These are phyloP conservation scores for Pythium brachiatum DNA, from an alignment of 352 stramenopile species.

Conservation along the genomic window DNA sequence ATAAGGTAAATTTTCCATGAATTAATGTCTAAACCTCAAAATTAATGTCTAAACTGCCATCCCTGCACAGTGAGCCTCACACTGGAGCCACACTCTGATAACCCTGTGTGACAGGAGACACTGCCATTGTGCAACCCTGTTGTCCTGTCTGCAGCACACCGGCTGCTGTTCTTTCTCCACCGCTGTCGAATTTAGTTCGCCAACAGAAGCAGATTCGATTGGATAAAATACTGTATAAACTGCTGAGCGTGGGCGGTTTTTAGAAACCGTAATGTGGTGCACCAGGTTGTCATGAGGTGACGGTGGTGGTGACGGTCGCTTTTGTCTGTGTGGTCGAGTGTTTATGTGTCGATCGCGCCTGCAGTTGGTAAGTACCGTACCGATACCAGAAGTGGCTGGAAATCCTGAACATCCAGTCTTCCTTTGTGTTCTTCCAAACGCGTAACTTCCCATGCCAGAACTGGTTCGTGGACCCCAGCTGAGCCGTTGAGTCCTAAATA, in stretches of 20 bases:
- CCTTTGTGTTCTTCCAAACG: background rate
- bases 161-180: background rate
- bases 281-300: too few species aligned
- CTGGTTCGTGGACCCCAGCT: too few species aligned
- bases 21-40: too few species aligned
- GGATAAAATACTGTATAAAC: constrained; percentile 6
- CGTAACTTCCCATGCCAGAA: background rate
- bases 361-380: background rate
- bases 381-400: background rate
- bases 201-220: constrained; percentile 7
- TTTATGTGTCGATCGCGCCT: background rate
- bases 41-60: too few species aligned
- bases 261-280: background rate
- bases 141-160: constrained; percentile 1
- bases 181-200: constrained; percentile 18
- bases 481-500: too few species aligned
- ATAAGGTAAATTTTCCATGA: too few species aligned
- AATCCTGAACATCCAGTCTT: background rate
- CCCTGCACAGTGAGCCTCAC: too few species aligned
- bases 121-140: background rate
- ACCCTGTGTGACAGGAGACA: too few species aligned
- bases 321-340: background rate
- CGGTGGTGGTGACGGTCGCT: too few species aligned
- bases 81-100: too few species aligned
- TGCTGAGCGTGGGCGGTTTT: too few species aligned